A percentile compares a stretch with the other conserved stretches of the same genome.
These are phyloP conservation scores for Didymella lethalis DNA, from an alignment of 2,329 filamentous ascomycete genomes.

Conservation along the genomic window DNA sequence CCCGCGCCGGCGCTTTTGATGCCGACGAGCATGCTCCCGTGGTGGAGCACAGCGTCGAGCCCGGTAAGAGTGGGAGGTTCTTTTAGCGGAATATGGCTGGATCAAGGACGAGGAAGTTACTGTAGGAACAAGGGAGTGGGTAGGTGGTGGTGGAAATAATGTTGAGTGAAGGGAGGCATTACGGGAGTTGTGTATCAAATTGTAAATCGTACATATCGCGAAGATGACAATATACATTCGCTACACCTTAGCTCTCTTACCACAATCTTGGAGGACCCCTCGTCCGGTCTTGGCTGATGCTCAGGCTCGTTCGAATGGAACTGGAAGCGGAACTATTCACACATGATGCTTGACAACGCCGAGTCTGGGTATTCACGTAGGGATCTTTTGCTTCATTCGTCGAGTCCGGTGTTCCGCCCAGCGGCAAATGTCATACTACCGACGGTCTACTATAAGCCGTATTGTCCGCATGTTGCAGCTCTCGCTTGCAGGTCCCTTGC, in stretches of 20 bases:
- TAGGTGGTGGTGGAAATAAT: background rate
- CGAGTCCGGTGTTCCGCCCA: too few relatives aligned
- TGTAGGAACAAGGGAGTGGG: background rate
- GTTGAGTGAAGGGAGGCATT: background rate
- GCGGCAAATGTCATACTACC: too few relatives aligned
- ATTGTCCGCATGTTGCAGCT: too few relatives aligned
- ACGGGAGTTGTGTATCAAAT: background rate
- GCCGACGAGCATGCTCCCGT: conserved; percentile 40
- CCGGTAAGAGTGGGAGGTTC: conserved; percentile 42
- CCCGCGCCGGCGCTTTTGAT: conserved; percentile 27
- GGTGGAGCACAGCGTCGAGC: conserved; percentile 34
- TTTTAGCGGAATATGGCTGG: conserved; percentile 29
- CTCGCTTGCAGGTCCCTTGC: too few relatives aligned
- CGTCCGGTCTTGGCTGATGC: too few relatives aligned
- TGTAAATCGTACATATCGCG: background rate
- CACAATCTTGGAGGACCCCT: too few relatives aligned
- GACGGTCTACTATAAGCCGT: too few relatives aligned
- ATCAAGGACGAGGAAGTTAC: background rate
- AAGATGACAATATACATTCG: background rate
- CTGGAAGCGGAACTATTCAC: too few relatives aligned
- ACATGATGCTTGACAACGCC: too few relatives aligned
- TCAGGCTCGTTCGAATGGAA: too few relatives aligned
- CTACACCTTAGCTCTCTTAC: background rate
- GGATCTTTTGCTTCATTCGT: too few relatives aligned
- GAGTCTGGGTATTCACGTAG: too few relatives aligned